phyloP scores from a whole-genome alignment of 345 rosid species.

The Aquilaria malaccensis region DNA sequence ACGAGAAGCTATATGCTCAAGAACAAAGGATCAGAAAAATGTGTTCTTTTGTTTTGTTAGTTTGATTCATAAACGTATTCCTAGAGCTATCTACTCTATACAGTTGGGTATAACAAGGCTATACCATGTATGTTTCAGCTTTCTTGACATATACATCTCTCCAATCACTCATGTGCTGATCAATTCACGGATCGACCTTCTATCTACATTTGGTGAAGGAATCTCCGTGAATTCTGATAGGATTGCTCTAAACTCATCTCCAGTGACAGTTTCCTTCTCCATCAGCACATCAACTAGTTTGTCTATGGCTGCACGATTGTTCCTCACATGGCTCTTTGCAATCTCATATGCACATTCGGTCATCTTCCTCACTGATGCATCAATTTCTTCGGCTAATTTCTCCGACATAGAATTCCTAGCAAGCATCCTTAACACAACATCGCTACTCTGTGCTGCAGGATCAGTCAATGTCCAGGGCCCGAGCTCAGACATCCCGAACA shows the following conservation, averaged over 20 bases:
- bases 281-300: slow-evolving; percentile 63
- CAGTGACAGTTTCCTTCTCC: slow-evolving; percentile 61
- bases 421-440: slow-evolving; percentile 56
- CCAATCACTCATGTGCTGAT: slow-evolving; percentile 24
- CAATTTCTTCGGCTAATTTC: slow-evolving; percentile 61
- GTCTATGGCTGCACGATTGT: slow-evolving; percentile 62
- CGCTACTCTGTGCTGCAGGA: slow-evolving; percentile 42
- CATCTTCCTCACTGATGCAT: slow-evolving; percentile 36
- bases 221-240: slow-evolving; percentile 42
- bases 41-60: no score
- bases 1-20: no score
- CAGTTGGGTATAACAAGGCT: no score
- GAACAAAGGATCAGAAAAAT: no score
- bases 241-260: slow-evolving; percentile 62
- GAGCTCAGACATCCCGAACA: slow-evolving; percentile 68
- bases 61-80: no score
- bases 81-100: no score
- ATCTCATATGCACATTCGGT: slow-evolving; percentile 45
- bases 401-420: slow-evolving; percentile 65
- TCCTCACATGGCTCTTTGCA: slow-evolving; percentile 45
- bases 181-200: slow-evolving; percentile 25
- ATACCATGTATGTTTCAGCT: no score
- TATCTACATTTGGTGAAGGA: slow-evolving; percentile 13
- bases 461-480: slow-evolving; percentile 67
- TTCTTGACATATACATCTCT: neutral